Conservation (phyloP, 768 basidiomycete genomes). For the Mycena rebaudengoi region DNA sequence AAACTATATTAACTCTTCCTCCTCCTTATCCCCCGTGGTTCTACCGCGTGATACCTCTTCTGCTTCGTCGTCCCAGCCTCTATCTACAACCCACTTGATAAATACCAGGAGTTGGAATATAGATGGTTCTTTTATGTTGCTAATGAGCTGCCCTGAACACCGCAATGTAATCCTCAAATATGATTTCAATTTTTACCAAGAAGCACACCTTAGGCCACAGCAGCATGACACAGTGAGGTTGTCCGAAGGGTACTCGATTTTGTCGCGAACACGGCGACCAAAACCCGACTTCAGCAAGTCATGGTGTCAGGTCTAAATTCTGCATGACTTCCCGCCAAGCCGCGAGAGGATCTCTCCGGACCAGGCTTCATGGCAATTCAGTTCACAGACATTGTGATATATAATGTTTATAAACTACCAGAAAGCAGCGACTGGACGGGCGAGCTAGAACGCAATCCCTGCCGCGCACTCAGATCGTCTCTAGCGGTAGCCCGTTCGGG, state of each 20-base stretch:
- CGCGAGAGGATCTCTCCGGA: slow-evolving; percentile 1
- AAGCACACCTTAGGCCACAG: slow-evolving; percentile 4
- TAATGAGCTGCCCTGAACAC: slow-evolving; percentile 6
- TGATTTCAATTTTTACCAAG: not conserved
- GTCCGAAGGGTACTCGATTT: not conserved
- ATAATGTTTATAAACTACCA: not conserved
- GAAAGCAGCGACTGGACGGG: not conserved
- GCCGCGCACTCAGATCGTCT: not conserved
- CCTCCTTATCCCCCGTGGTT: not conserved
- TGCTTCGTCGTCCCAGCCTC: too few species aligned
- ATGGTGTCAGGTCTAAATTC: not conserved
- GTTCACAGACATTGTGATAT: not conserved
- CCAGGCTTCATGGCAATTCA: slow-evolving; percentile 7
- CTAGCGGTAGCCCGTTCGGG: not conserved
- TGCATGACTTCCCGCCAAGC: not conserved
- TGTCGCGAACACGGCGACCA: not conserved
- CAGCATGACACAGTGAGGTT: not conserved
- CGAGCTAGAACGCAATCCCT: not conserved
- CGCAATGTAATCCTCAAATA: not conserved
- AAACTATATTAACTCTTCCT: not conserved
- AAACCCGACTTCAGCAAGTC: not conserved
- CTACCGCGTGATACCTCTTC: not conserved
- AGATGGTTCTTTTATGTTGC: not conserved
- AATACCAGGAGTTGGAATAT: slow-evolving; percentile 5
- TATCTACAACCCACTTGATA: not conserved